Conservation (phyloP, 1,284 basidiomycete species). For the Mycena sp. region DNA sequence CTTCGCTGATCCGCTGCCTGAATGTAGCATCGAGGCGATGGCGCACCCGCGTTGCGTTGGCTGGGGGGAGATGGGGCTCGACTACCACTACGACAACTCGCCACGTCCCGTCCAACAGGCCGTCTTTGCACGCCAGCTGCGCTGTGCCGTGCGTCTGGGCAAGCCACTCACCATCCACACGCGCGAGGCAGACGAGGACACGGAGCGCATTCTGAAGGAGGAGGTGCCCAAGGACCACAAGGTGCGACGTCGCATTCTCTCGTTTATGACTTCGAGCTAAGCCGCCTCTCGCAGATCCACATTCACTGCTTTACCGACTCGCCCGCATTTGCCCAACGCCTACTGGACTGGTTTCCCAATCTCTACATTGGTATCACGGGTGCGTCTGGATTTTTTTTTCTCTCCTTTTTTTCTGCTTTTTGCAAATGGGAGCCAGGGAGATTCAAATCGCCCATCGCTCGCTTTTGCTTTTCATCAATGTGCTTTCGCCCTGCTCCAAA, state of each 20-base stretch:
- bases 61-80: slow-evolving; percentile 87
- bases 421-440: no score
- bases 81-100: slow-evolving; percentile 84
- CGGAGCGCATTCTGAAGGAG: slow-evolving; percentile 76
- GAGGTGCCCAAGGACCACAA: slow-evolving; percentile 75
- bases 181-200: slow-evolving; percentile 82
- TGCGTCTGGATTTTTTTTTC: no score
- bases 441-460: no score
- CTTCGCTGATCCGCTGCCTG: slow-evolving; percentile 50
- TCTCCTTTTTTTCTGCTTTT: no score
- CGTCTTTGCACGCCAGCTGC: slow-evolving; percentile 74
- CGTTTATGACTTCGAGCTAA: background rate
- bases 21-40: slow-evolving; percentile 41
- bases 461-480: no score
- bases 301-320: slow-evolving; percentile 86
- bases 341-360: slow-evolving; percentile 82
- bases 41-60: slow-evolving; percentile 81
- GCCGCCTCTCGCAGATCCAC: slow-evolving; percentile 63
- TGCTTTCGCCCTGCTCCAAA: slow-evolving; percentile 2
- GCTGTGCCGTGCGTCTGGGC: slow-evolving; percentile 67
- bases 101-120: slow-evolving; percentile 71
- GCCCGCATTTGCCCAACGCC: slow-evolving; percentile 71
- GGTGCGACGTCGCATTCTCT: slow-evolving; percentile 46
- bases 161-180: slow-evolving; percentile 86
- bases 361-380: slow-evolving; percentile 84